These are phyloP conservation scores for Ascocoryne sarcoides DNA, from an alignment of 2,329 filamentous ascomycete genomes.

Conservation along the genomic window DNA sequence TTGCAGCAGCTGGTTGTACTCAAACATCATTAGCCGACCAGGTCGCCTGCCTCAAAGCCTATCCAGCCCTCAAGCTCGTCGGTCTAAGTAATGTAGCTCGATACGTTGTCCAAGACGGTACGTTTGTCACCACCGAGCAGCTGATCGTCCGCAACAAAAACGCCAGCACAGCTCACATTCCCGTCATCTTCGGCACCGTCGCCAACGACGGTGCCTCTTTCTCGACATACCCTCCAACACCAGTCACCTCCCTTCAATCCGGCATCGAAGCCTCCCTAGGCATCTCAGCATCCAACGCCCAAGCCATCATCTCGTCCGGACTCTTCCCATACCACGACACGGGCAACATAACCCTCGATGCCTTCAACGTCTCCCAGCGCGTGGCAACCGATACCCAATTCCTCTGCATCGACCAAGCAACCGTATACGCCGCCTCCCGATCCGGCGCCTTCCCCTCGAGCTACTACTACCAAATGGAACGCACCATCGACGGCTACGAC, in stretches of 20 bases:
- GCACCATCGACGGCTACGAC: constrained; percentile 39
- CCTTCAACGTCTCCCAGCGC: constrained; percentile 44
- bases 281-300: constrained; percentile 36
- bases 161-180: constrained; percentile 38
- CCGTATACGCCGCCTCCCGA: constrained; percentile 36
- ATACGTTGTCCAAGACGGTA: constrained; percentile 46
- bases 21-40: constrained; percentile 33
- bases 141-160: constrained; percentile 37
- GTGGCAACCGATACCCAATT: constrained; percentile 45
- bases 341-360: constrained; percentile 43
- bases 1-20: constrained; percentile 39
- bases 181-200: constrained; percentile 42
- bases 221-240: constrained; percentile 35
- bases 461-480: constrained; percentile 45
- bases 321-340: constrained; percentile 41
- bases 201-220: constrained; percentile 44
- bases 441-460: constrained; percentile 36
- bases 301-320: constrained; percentile 34
- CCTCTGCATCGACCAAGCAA: constrained; percentile 47
- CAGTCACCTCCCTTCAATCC: constrained; percentile 33
- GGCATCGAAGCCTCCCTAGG: constrained; percentile 37
- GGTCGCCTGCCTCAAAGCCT: constrained; percentile 37
- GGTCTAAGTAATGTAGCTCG: constrained; percentile 34
- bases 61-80: constrained; percentile 33
- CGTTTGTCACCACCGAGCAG: constrained; percentile 39